Evolutionary conservation across 352 stramenopile species (phyloP).

Genomic region (Globisporangium radiosum): DNA sequence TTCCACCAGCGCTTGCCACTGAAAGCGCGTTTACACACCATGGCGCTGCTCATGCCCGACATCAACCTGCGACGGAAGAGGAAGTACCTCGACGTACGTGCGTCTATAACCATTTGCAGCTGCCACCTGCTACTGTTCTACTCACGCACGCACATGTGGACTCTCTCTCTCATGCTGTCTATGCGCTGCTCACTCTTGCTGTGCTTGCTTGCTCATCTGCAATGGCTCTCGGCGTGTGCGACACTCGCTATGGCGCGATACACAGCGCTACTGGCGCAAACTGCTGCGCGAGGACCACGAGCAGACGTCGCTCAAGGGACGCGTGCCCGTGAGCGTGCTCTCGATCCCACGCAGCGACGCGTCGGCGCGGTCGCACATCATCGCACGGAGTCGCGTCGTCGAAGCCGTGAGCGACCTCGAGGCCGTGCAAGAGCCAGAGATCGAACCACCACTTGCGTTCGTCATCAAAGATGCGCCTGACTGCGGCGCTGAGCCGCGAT

Average conservation of each 20-base stretch:
- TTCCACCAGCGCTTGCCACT: too few relatives aligned
- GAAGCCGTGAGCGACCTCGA: slow-evolving; percentile 10
- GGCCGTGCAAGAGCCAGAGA: slow-evolving; percentile 9
- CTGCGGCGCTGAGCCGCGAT: slow-evolving; percentile 1
- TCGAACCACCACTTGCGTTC: slow-evolving; percentile 12
- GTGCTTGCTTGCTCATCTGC: too few relatives aligned
- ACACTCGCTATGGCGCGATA: too few relatives aligned
- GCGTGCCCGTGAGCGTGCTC: slow-evolving; percentile 14
- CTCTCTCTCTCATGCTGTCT: neutral
- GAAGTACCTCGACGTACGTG: slow-evolving; percentile 42
- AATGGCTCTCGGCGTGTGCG: too few relatives aligned
- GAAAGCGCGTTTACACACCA: slow-evolving; percentile 8
- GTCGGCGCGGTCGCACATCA: slow-evolving; percentile 15
- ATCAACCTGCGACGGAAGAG: slow-evolving; percentile 61
- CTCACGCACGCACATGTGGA: neutral
- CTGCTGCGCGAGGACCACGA: slow-evolving; percentile 26
- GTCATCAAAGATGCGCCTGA: slow-evolving; percentile 5
- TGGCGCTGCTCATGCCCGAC: slow-evolving; percentile 60
- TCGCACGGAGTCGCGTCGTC: slow-evolving; percentile 11
- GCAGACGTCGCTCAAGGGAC: slow-evolving; percentile 20
- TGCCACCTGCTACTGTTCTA: neutral
- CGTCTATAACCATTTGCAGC: neutral
- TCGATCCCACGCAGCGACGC: slow-evolving; percentile 13
- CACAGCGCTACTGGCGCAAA: slow-evolving; percentile 32
- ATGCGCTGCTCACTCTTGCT: too few relatives aligned